Evolutionary conservation across 805 yeast genomes (phyloP).

Genomic region (Ogataea parapolymorpha): DNA sequence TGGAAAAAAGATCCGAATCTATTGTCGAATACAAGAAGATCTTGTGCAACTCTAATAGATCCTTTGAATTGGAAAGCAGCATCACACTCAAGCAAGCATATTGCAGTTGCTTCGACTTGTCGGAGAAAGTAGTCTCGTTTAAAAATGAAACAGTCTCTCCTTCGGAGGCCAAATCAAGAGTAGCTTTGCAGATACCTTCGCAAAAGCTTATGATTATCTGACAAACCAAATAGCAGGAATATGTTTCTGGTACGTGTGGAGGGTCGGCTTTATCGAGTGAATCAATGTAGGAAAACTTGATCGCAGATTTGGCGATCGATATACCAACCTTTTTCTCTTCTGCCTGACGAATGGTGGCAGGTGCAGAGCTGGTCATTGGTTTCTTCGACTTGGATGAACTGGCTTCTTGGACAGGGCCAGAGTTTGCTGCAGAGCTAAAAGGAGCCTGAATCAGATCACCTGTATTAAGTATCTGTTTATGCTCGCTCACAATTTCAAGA

Average conservation of each 20-base stretch:
- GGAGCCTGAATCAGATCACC: conserved; percentile 34
- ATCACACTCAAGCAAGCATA: conserved; percentile 25
- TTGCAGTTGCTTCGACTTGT: conserved; percentile 5
- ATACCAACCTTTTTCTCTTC: conserved; percentile 28
- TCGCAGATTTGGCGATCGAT: conserved; percentile 41
- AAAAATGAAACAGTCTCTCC: conserved; percentile 22
- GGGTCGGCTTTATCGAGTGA: conserved; percentile 78
- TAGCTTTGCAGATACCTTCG: conserved; percentile 64
- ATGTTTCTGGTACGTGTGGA: conserved; percentile 62
- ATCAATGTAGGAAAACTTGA: conserved; percentile 62
- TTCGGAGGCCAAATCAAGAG: conserved; percentile 38
- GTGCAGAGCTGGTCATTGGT: conserved; percentile 6
- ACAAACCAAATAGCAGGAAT: conserved; percentile 56
- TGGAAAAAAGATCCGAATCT: conserved; percentile 68
- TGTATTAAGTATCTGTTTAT: conserved; percentile 33
- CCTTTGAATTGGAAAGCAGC: conserved; percentile 35
- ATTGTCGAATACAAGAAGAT: conserved; percentile 60
- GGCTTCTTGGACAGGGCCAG: conserved; percentile 14
- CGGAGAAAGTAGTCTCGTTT: conserved; percentile 18
- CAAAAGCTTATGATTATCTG: conserved; percentile 51
- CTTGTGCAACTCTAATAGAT: conserved; percentile 43
- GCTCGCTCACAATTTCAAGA: conserved; percentile 34
- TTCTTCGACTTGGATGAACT: conserved; percentile 6
- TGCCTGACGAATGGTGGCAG: conserved; percentile 11
- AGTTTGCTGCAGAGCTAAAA: conserved; percentile 2